Conservation (phyloP, 73 alveolate genomes). For the Blepharisma stoltei region DNA sequence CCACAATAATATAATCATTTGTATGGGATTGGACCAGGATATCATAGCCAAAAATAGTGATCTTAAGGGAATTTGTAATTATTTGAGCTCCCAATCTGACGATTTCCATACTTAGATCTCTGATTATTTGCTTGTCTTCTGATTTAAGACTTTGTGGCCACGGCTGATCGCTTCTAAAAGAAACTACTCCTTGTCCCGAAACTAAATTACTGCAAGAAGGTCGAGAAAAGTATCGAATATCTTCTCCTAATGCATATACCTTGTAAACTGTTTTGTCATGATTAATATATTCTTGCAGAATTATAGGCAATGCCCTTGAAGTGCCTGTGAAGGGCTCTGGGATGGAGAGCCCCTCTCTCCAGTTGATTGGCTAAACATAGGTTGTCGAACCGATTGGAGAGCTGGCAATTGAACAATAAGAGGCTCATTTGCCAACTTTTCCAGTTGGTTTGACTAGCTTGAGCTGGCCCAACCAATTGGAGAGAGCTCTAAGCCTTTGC, state of each 20-base stretch:
- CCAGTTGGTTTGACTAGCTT: no score
- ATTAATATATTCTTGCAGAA: slow-evolving; percentile 14
- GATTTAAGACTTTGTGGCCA: not conserved
- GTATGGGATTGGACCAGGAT: slow-evolving; percentile 22
- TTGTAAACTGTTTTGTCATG: slow-evolving; percentile 19
- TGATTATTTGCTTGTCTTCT: not conserved
- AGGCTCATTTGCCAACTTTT: no score
- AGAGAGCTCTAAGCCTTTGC: no score
- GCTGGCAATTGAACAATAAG: no score
- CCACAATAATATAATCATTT: slow-evolving; percentile 12
- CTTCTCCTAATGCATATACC: not conserved
- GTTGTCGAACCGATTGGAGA: no score
- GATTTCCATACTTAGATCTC: not conserved
- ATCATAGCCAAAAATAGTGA: slow-evolving; percentile 25
- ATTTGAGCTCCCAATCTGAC: not conserved
- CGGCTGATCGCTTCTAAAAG: slow-evolving; percentile 23
- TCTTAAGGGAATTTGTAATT: not conserved
- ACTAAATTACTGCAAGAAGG: not conserved
- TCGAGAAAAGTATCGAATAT: not conserved
- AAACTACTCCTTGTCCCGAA: not conserved
- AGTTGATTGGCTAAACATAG: no score
- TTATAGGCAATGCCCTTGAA: no score
- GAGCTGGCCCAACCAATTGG: no score
- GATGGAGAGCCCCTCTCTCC: no score
- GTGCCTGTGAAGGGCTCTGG: no score